Evolutionary conservation across 1,284 basidiomycete genomes (phyloP).

Genomic region (Mycosarcoma mackinlayi): DNA sequence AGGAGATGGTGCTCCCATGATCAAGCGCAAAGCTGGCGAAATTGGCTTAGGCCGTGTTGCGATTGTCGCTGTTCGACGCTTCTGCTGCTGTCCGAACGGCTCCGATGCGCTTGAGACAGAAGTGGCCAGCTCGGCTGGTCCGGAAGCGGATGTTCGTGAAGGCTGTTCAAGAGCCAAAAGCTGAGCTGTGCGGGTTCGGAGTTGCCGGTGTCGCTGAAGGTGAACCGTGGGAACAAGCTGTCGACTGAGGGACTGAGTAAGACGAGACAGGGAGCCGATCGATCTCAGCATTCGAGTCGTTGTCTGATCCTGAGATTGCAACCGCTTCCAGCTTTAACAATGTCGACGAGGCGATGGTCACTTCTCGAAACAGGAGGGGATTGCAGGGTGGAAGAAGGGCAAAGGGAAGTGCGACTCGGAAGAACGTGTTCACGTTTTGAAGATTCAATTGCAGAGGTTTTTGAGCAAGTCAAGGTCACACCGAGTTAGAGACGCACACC

Average conservation of each 20-base stretch:
- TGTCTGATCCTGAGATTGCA: not conserved
- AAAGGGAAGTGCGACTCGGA: no score
- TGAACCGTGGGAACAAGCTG: no score
- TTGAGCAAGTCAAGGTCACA: no score
- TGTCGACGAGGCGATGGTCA: no score
- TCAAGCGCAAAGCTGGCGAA: conserved; percentile 16
- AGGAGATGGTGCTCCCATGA: not conserved
- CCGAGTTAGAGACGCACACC: no score
- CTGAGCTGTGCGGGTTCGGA: not conserved
- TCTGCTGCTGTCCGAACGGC: conserved; percentile 14
- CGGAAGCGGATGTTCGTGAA: not conserved
- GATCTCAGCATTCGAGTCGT: conserved; percentile 9
- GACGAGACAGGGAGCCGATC: not conserved
- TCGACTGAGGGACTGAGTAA: no score
- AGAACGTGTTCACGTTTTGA: no score
- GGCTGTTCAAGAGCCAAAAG: no score
- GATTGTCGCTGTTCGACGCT: conserved; percentile 31
- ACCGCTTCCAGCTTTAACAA: no score
- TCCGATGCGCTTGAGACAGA: conserved; percentile 10
- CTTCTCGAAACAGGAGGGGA: no score
- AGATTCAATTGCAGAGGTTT: no score
- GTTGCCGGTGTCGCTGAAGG: not conserved
- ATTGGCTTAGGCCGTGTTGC: conserved; percentile 28
- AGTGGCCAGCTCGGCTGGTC: conserved; percentile 8
- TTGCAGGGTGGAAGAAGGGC: no score